Base-by-base conservation (phyloP, 257 asterid genomes). In the Prunella vulgaris region DNA sequence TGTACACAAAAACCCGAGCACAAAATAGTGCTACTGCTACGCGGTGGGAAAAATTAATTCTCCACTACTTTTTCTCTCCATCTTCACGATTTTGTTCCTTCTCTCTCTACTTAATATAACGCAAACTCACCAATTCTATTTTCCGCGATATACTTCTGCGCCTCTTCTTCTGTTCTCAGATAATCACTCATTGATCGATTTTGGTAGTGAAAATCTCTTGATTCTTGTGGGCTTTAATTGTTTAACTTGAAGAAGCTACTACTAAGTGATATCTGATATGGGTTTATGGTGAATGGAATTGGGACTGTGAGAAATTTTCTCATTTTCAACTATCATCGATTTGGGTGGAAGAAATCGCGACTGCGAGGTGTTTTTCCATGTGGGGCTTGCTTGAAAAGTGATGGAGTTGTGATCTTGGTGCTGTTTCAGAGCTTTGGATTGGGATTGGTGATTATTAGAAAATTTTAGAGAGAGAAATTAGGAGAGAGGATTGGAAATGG, bases 401-500 rank as follows among this genome's bases (percentile, higher is more conserved):
- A 20, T 2, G 58, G 63, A 61, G 70, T 27, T 74, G 30, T 79
- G 67, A 74, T 71, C 78, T 77, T 68, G 76, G 71, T n/a, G n/a
- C n/a, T n/a, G n/a, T n/a, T n/a, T n/a, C n/a, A n/a, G n/a, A n/a
- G n/a, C n/a, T 25, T 25, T 25, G 28, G 28, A 25, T 3, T 1
- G 28, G 28, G 28, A 25, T 25, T 69, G 65, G 44, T 37, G 40
- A 32, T 32, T 32, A 32, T 49, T 49, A 73, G 46, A 49, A 57
- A 65, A 33, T 35, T 71, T 33, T 68, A 10, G 57, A 21, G 27
- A 62, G 57, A 27, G 27, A 68, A n/a, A 10, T 21, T 46, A 52
- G 7, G 37, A 33, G 37, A 18, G 48, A 10, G 51, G 72, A n/a
- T 48, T 58, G 68, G 70, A 73, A 46, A 92, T 87, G 96, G 96